A percentile compares a stretch with the other conserved stretches of the same genome.
Conservation (phyloP, 306 rosid species). For the Crotalaria pallida region DNA sequence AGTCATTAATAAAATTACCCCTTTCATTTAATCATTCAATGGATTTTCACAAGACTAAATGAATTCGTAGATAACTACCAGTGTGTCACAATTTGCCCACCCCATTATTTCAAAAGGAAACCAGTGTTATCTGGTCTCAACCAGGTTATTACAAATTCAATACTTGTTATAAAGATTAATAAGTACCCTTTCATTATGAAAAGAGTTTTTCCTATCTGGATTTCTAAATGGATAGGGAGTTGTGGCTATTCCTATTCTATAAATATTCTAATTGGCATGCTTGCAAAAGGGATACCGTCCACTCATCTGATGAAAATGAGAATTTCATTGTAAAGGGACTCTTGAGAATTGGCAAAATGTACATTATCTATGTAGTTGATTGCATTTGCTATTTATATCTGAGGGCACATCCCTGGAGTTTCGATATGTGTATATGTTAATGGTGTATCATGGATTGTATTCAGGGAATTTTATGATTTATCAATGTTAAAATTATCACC, state of each 20-base stretch:
- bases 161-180: slow-evolving; percentile 1
- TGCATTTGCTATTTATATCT: slow-evolving; percentile 13
- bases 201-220: neutral
- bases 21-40: no score
- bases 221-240: slow-evolving; percentile 1
- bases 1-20: no score
- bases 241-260: slow-evolving; percentile 13
- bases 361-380: neutral
- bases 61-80: slow-evolving; percentile 52
- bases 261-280: slow-evolving; percentile 21
- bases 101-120: slow-evolving; percentile 62
- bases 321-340: slow-evolving; percentile 16
- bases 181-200: neutral
- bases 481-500: no score
- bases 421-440: no score
- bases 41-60: no score
- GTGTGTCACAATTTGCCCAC: slow-evolving; percentile 56
- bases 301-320: slow-evolving; percentile 16
- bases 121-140: slow-evolving; percentile 77
- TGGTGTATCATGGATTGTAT: no score
- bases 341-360: slow-evolving; percentile 14
- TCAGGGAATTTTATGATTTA: no score
- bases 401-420: no score
- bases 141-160: slow-evolving; percentile 47
- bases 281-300: slow-evolving; percentile 4